Evolutionary conservation across 2,329 filamentous ascomycete genomes (phyloP), one percentile per base, ranked within the genome.

Genomic region (Dendrostoma leiphaemia): DNA sequence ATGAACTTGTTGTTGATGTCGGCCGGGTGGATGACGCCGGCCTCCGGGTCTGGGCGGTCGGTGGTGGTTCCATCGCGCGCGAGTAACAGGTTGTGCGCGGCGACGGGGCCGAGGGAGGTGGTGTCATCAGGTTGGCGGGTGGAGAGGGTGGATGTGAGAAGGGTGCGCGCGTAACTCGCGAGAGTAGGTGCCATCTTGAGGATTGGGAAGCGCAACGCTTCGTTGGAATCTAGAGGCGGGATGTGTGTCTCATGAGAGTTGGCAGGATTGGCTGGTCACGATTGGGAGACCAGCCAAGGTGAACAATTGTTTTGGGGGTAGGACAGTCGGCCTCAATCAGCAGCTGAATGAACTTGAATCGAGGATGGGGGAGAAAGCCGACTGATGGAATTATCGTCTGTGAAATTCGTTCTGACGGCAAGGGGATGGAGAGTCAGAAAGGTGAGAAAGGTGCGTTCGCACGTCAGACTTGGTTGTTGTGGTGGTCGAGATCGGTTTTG

Each of bases 1-100:
- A 96, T 84, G 55, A 85, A 89, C 19, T 79, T 81, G 65, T 87
- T 86, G 72, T 80, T 84, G 70, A 85, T 83, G 54, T 79, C 63
- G 35, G 77, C 69, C 1, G 82, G 81, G 55, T 76, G 71, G n/a
- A 82, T 75, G 12, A 78, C 73, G 53, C 83, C 84, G 3, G 60
- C 55, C 9, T 67, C 64, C 0, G 80, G 75, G 60, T 82, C 66
- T 1, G 65, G 55, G 2, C 69, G 61, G 13, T 58, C 31, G 44
- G 54, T 61, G 19, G 60, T 35, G 35, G 58, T 48, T n/a, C 66
- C 63, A 45, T 75, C 72, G 35, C 76, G 75, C 23, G 67, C 67
- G 8, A 71, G 60, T 6, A 81, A 69, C n/a, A 77, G 56, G 5
- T 71, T 70, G 41, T 68, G 71, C 10, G 74, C 77, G 15, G 71